Conservation (phyloP, 305 asterid species). For the Solanum aculeatissimum region DNA sequence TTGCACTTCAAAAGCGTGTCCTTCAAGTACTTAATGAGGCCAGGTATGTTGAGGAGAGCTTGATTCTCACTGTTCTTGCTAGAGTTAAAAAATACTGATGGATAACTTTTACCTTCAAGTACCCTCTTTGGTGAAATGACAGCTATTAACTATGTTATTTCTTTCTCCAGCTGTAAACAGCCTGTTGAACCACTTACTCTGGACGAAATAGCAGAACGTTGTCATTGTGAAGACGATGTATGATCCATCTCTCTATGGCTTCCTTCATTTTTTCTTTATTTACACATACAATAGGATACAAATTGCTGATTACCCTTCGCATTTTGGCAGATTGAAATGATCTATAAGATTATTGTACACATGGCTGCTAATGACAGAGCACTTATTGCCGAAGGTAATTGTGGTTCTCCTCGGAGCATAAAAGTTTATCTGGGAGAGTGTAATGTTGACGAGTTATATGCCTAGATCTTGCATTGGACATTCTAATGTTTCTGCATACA, state of each 20-base stretch:
- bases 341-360: slow-evolving; percentile 85
- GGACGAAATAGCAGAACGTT: slow-evolving; percentile 77
- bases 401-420: slow-evolving; percentile 91
- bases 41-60: slow-evolving; percentile 34
- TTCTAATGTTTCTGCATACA: not conserved
- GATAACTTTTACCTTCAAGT: not conserved
- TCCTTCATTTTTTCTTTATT: not conserved
- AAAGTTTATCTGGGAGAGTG: slow-evolving; percentile 95
- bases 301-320: not conserved
- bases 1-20: slow-evolving; percentile 99
- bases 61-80: not conserved
- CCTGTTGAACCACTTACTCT: slow-evolving; percentile 89
- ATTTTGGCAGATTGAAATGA: slow-evolving; percentile 87
- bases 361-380: slow-evolving; percentile 99
- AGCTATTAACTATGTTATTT: not conserved
- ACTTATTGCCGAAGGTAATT: slow-evolving; percentile 88
- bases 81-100: not conserved
- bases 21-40: slow-evolving; percentile 90
- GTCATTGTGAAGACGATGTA: slow-evolving; percentile 80
- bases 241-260: not conserved
- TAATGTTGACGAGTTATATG: slow-evolving; percentile 71
- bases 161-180: slow-evolving; percentile 64
- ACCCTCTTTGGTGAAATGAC: not conserved
- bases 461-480: slow-evolving; percentile 11
- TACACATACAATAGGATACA: not conserved